Evolutionary conservation across 495 filamentous ascomycete species (phyloP).

Genomic region (Staphylotrichum longicolle): DNA sequence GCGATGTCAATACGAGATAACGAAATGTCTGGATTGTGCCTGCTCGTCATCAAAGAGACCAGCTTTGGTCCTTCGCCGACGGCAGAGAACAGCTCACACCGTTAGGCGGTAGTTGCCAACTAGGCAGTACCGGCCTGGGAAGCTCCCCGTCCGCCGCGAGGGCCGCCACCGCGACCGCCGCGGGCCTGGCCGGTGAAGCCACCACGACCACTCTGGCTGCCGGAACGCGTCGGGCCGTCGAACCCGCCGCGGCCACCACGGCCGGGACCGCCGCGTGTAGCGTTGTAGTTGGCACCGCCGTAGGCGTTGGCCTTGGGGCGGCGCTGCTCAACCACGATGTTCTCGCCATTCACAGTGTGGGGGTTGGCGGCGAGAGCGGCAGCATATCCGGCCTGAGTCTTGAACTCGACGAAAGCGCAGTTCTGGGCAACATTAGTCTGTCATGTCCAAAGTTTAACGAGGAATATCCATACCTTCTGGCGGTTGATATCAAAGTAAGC

Average conservation of each 20-base stretch:
- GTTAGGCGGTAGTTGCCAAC: conserved; percentile 20
- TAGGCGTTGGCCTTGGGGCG: conserved; percentile 69
- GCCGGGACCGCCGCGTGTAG: conserved; percentile 56
- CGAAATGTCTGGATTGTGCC: conserved; percentile 8
- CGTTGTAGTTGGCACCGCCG: conserved; percentile 60
- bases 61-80: not conserved
- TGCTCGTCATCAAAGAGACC: not conserved
- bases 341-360: conserved; percentile 75
- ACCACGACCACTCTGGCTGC: conserved; percentile 63
- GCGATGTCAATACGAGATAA: conserved; percentile 10
- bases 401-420: conserved; percentile 95
- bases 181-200: conserved; percentile 58
- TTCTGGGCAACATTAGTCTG: conserved; percentile 56
- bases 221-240: conserved; percentile 51
- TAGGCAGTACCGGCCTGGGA: conserved; percentile 37
- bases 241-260: conserved; percentile 67
- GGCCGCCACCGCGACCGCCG: conserved; percentile 56
- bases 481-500: conserved; percentile 87
- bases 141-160: conserved; percentile 44
- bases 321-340: conserved; percentile 83
- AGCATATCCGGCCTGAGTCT: conserved; percentile 69
- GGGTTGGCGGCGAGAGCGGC: conserved; percentile 83
- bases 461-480: conserved; percentile 64
- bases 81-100: conserved; percentile 7
- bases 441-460: conserved; percentile 23